Conservation (phyloP, 441 rosid genomes). For the Erysimum pusillum region DNA sequence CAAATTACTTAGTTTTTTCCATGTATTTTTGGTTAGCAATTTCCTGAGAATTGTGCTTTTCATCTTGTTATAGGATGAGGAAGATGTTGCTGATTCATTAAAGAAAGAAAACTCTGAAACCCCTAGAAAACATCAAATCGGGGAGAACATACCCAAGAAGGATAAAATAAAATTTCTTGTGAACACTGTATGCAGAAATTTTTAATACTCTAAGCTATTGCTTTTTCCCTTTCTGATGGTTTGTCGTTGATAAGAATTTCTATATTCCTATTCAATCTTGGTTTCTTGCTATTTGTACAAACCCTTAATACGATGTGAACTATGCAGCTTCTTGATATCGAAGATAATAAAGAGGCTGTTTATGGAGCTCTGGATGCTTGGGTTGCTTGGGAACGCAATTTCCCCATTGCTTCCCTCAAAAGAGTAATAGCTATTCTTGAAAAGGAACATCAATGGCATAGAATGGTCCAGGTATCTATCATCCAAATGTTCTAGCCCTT, state of each 20-base stretch:
- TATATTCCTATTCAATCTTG: slow-evolving; percentile 5
- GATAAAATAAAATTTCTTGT: slow-evolving; percentile 77
- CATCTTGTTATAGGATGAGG: slow-evolving; percentile 40
- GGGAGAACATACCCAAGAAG: slow-evolving; percentile 78
- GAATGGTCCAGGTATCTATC: slow-evolving; percentile 75
- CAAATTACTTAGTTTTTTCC: slow-evolving; percentile 13
- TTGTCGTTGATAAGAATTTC: slow-evolving; percentile 12
- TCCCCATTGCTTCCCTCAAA: slow-evolving; percentile 85
- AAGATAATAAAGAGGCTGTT: slow-evolving; percentile 82
- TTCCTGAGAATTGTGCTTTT: slow-evolving; percentile 18
- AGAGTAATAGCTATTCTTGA: slow-evolving; percentile 74
- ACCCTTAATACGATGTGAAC: slow-evolving; percentile 28
- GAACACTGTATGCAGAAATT: slow-evolving; percentile 66
- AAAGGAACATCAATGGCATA: slow-evolving; percentile 93
- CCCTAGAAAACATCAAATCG: slow-evolving; percentile 56
- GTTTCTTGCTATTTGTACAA: slow-evolving; percentile 26
- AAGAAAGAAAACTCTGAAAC: slow-evolving; percentile 45
- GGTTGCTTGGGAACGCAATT: slow-evolving; percentile 93
- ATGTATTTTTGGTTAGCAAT: slow-evolving; percentile 17
- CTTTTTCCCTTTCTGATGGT: slow-evolving; percentile 18
- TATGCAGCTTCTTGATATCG: slow-evolving; percentile 79
- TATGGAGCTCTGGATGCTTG: slow-evolving; percentile 96
- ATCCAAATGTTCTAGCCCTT: not conserved
- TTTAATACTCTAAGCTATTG: not conserved
- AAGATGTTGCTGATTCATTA: slow-evolving; percentile 37